phyloP scores from a whole-genome alignment of 208 protist genomes.

The Blastocrithidia nonstop region DNA sequence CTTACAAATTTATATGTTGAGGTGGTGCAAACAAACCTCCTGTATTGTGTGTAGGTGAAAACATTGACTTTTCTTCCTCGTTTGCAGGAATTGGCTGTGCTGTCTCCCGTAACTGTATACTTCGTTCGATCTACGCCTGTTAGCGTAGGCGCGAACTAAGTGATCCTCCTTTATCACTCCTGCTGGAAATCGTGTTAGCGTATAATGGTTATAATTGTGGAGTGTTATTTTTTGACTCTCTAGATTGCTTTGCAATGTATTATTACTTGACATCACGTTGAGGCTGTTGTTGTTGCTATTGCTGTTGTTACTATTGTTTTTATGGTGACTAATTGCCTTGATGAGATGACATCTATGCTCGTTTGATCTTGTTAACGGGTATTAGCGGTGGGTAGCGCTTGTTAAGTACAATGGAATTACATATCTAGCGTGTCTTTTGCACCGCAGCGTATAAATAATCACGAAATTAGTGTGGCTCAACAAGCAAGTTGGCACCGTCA shows the following conservation, averaged over 20 bases:
- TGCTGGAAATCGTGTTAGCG: too few species aligned
- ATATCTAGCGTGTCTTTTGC: neutral
- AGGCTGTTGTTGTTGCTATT: neutral
- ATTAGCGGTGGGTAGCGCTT: neutral
- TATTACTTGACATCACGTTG: too few species aligned
- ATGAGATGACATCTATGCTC: too few species aligned
- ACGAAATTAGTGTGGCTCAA: neutral
- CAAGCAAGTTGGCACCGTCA: neutral
- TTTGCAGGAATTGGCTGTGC: conserved; percentile 2
- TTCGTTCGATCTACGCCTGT: conserved; percentile 3
- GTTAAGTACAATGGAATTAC: neutral
- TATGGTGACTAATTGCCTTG: neutral
- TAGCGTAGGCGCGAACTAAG: neutral
- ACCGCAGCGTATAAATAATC: neutral
- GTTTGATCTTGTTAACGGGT: too few species aligned
- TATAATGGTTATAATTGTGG: too few species aligned
- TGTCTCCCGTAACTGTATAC: neutral
- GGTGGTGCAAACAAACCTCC: conserved; percentile 19
- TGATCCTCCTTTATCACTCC: too few species aligned
- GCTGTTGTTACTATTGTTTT: neutral
- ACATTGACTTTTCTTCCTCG: conserved; percentile 11
- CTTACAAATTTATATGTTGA: conserved; percentile 17
- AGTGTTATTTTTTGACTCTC: too few species aligned
- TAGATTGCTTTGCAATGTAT: too few species aligned
- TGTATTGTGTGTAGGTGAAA: conserved; percentile 27